A percentile compares a stretch with the other conserved stretches of the same genome.
These are phyloP conservation scores for Talaromyces rugulosus DNA, from an alignment of 2,329 filamentous ascomycete genomes.

Conservation along the genomic window DNA sequence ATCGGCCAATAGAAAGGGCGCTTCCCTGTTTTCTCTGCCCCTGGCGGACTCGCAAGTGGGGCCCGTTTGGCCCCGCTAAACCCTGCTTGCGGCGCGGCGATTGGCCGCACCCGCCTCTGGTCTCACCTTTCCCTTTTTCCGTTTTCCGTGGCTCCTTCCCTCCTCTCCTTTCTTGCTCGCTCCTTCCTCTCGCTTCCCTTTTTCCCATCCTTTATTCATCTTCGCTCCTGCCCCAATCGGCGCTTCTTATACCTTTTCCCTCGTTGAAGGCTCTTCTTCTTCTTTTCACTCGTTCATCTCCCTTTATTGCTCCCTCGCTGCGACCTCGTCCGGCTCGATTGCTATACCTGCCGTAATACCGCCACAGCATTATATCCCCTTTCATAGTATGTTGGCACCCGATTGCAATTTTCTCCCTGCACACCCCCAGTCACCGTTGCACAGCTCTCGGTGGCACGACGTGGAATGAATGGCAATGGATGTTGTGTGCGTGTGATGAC, in stretches of 20 bases:
- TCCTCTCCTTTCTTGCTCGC: slow-evolving; percentile 3
- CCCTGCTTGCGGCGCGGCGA: neutral
- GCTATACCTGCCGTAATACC: slow-evolving; percentile 13
- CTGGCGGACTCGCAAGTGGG: neutral
- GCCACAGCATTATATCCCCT: neutral
- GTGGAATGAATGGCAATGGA: neutral
- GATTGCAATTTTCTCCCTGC: neutral
- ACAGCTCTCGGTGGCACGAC: neutral
- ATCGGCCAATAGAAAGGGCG: neutral
- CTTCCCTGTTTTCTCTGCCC: slow-evolving; percentile 8
- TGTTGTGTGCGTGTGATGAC: slow-evolving; percentile 1
- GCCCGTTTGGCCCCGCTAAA: neutral
- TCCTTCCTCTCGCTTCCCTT: slow-evolving; percentile 1
- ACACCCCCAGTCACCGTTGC: neutral
- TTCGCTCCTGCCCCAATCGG: slow-evolving; percentile 19
- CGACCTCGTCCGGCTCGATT: slow-evolving; percentile 18
- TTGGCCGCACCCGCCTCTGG: slow-evolving; percentile 6
- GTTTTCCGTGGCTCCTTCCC: neutral
- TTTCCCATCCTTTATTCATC: slow-evolving; percentile 3
- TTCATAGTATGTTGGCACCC: neutral
- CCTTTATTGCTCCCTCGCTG: slow-evolving; percentile 22
- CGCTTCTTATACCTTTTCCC: slow-evolving; percentile 25
- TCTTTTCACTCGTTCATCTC: slow-evolving; percentile 31
- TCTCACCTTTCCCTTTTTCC: slow-evolving; percentile 3
- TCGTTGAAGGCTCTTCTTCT: slow-evolving; percentile 25